Percentiles rank a stretch among this genome's conserved stretches.
phyloP scores from a whole-genome alignment of 345 rosid genomes.

The Conringia planisiliqua region DNA sequence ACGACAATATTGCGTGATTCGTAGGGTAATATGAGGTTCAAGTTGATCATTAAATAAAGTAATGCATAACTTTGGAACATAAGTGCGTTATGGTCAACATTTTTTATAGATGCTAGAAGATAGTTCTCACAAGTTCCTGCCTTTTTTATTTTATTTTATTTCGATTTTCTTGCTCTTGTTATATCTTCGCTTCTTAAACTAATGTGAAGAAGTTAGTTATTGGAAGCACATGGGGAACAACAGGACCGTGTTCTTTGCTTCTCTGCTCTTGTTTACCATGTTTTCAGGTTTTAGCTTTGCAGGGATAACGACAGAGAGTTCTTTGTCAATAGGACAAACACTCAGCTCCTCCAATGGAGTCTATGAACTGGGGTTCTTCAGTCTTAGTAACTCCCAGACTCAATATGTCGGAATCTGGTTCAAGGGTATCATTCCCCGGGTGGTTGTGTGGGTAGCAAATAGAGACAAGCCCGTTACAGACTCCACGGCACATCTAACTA shows the following conservation, averaged over 20 bases:
- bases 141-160: no score
- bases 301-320: neutral
- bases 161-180: neutral
- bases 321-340: conserved; percentile 17
- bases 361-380: conserved; percentile 42
- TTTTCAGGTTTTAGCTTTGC: neutral
- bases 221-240: neutral
- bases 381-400: neutral
- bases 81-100: no score
- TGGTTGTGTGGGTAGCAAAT: conserved; percentile 50
- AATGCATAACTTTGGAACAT: no score
- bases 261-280: neutral
- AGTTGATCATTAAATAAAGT: no score
- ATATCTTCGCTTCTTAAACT: no score
- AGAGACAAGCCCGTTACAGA: conserved; percentile 34
- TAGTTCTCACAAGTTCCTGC: no score
- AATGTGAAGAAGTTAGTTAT: no score
- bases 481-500: conserved; percentile 2
- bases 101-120: no score
- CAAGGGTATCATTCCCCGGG: conserved; percentile 6
- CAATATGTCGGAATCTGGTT: conserved; percentile 44
- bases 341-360: conserved; percentile 14
- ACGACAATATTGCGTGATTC: neutral
- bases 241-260: neutral
- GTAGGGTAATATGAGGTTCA: neutral